These are phyloP conservation scores for Sphenostylis stenocarpa DNA, from an alignment of 306 rosid genomes.

Conservation along the genomic window DNA sequence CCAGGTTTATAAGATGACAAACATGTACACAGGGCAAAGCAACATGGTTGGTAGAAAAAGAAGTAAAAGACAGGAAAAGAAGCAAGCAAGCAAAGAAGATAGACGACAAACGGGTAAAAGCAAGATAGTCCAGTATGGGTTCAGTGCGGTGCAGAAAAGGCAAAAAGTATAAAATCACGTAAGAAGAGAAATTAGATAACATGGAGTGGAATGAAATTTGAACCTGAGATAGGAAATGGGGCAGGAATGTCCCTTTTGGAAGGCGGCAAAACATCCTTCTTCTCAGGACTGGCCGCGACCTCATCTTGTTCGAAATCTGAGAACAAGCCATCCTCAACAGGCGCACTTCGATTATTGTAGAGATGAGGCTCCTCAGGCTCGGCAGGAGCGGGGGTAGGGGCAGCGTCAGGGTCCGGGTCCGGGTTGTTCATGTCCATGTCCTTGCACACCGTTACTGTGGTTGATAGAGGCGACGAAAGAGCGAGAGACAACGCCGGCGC, in stretches of 20 bases:
- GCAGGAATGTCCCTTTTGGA: slow-evolving; percentile 38
- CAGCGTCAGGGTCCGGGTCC: not conserved
- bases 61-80: not conserved
- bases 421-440: not conserved
- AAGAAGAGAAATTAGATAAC: not conserved
- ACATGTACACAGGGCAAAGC: not conserved
- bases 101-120: not conserved
- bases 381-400: not conserved
- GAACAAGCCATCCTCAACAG: slow-evolving; percentile 68
- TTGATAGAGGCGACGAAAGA: slow-evolving; percentile 1
- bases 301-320: slow-evolving; percentile 78
- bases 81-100: not conserved
- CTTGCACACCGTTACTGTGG: not conserved
- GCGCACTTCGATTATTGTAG: slow-evolving; percentile 49
- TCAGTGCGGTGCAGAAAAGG: not conserved
- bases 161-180: not conserved
- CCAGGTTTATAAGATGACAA: not conserved
- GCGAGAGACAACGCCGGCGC: slow-evolving; percentile 32
- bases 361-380: slow-evolving; percentile 42
- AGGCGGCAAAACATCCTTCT: slow-evolving; percentile 36
- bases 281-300: slow-evolving; percentile 46
- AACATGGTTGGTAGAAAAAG: not conserved
- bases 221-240: slow-evolving; percentile 69
- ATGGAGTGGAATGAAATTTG: not conserved
- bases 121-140: not conserved